These are phyloP conservation scores for Scalesia atractyloides DNA, from an alignment of 129 eudicot species.

Conservation along the genomic window DNA sequence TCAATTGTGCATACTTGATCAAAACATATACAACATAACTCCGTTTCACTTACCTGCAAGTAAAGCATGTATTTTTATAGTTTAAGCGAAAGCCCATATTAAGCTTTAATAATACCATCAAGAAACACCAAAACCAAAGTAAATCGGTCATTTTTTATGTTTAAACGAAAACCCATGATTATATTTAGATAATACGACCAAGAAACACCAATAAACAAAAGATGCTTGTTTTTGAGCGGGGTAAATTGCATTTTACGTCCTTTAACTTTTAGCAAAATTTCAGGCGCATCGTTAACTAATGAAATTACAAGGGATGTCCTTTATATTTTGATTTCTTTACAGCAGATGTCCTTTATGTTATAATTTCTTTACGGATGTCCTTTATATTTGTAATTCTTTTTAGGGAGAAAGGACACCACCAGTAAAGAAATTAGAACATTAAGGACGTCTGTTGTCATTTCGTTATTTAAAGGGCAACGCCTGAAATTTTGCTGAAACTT, in stretches of 20 bases:
- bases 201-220: background rate
- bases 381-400: too few species aligned
- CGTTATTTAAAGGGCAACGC: background rate
- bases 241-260: too few species aligned
- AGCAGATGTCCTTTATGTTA: too few species aligned
- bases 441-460: too few species aligned
- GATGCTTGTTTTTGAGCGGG: too few species aligned
- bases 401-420: too few species aligned
- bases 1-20: conserved; percentile 74
- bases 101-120: background rate
- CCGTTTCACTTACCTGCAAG: conserved; percentile 55
- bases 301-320: too few species aligned
- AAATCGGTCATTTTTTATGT: background rate
- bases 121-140: background rate
- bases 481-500: too few species aligned
- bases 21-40: conserved; percentile 80
- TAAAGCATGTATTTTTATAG: background rate
- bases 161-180: background rate
- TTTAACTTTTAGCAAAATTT: too few species aligned
- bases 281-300: background rate
- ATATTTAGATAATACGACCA: background rate
- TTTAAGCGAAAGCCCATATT: conserved; percentile 17
- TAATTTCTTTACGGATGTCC: too few species aligned
- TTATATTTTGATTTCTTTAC: too few species aligned
- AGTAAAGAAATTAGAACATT: too few species aligned